Conservation (phyloP, 352 stramenopile genomes). For the Globisporangium takayamanum region DNA sequence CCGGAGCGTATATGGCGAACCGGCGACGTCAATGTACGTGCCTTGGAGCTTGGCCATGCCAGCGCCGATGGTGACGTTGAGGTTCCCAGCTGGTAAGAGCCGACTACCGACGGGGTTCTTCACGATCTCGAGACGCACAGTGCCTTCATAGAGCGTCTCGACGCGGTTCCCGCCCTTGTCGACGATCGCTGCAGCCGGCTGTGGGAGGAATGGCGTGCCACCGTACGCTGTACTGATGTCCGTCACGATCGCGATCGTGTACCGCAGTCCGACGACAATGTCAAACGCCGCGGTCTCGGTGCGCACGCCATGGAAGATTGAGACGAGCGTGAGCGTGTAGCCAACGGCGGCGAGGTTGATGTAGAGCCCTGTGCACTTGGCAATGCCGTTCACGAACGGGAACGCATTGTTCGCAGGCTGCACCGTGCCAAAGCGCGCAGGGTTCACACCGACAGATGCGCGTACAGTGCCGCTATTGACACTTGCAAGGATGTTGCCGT, state of each 20-base stretch:
- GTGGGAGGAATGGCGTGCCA: slow-evolving; percentile 66
- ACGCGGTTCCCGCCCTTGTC: slow-evolving; percentile 76
- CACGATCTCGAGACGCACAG: slow-evolving; percentile 56
- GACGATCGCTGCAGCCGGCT: slow-evolving; percentile 70
- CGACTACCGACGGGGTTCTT: slow-evolving; percentile 51
- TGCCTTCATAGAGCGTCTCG: slow-evolving; percentile 31
- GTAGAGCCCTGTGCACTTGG: slow-evolving; percentile 59
- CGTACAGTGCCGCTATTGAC: slow-evolving; percentile 49
- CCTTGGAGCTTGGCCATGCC: slow-evolving; percentile 56
- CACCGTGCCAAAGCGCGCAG: slow-evolving; percentile 42
- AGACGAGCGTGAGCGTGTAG: slow-evolving; percentile 69
- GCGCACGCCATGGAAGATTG: slow-evolving; percentile 58
- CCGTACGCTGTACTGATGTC: slow-evolving; percentile 79
- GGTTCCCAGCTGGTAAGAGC: slow-evolving; percentile 32
- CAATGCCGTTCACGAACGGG: slow-evolving; percentile 70
- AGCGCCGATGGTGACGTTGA: slow-evolving; percentile 48
- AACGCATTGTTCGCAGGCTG: slow-evolving; percentile 41
- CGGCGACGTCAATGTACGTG: slow-evolving; percentile 68
- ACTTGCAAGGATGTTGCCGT: slow-evolving; percentile 63
- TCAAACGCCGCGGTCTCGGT: slow-evolving; percentile 68
- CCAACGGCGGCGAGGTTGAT: slow-evolving; percentile 56
- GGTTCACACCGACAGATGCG: slow-evolving; percentile 47
- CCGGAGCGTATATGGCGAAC: slow-evolving; percentile 66
- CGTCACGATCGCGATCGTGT: slow-evolving; percentile 52
- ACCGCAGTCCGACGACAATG: slow-evolving; percentile 52